Evolutionary conservation across 805 yeast genomes (phyloP).

Genomic region (Metschnikowia arizonensis): DNA sequence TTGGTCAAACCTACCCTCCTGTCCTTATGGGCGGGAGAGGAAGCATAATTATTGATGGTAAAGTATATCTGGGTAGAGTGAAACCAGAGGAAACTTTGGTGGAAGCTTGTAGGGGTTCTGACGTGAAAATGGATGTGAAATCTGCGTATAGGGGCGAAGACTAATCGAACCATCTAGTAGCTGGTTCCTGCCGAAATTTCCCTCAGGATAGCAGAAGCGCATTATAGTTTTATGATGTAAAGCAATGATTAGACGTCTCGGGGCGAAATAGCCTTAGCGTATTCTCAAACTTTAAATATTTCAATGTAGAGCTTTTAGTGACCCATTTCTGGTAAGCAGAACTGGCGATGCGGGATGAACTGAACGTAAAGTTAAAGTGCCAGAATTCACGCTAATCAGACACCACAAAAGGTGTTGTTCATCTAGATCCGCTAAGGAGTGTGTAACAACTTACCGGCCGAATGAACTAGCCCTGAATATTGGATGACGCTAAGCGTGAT

Average conservation of each 20-base stretch:
- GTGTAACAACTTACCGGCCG: too few species aligned
- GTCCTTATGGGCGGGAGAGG: neutral
- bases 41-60: neutral
- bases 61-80: neutral
- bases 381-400: neutral
- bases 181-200: neutral
- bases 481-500: too few species aligned
- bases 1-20: too few species aligned
- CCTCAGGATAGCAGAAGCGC: constrained; percentile 30
- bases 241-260: constrained; percentile 41
- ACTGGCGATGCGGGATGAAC: too few species aligned
- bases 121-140: neutral
- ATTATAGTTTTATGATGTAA: constrained; percentile 39
- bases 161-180: neutral
- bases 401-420: neutral
- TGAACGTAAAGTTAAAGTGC: neutral
- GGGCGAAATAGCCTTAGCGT: constrained; percentile 38
- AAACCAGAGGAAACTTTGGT: neutral
- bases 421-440: neutral
- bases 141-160: neutral
- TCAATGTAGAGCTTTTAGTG: too few species aligned
- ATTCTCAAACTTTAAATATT: constrained; percentile 42
- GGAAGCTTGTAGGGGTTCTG: neutral
- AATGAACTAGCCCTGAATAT: too few species aligned
- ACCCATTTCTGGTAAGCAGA: too few species aligned